Evolutionary conservation across 176 grass and related monocot genomes (phyloP), one percentile per base, ranked within the genome.

Genomic region (Pontederia crassipes): DNA sequence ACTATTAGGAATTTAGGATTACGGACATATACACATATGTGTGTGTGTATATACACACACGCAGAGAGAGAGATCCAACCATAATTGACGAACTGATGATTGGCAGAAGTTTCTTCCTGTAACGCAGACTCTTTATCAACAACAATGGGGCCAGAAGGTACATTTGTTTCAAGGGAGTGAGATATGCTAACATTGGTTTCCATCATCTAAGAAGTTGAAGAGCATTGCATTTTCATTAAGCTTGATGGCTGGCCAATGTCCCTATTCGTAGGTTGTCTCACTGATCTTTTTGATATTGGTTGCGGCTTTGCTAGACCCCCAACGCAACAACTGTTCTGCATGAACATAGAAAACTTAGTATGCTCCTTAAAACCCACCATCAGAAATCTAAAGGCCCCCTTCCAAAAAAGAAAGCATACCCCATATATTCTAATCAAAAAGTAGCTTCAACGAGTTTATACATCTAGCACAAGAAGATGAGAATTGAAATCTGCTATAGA

Each of bases 281-380:
- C 48, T 50, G 18, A 13, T 65, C 62, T 28, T 12, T 49, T 45
- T 26, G 9, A 13, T 24, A 12, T 10, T 27, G 62, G 12, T 27
- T 65, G 62, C 12, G 62, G 11, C 26, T 65, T 65, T 26, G 62
- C 17, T 28, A 65, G 62, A 46, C 62, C 62, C 27, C 62, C 62
- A 65, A 65, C n/a, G n/a, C 62, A 65, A 49, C 62, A 50, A 65
- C 62, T 65, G 62, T 17, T 65, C 46, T 65, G 62, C 26, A 46
- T 17, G 26, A 65, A 50, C 46, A 32, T 10, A 49, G 17, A 65
- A 28, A 26, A 50, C 48, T 65, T 12, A 62, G 40, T 40, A 65
- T n/a, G 49, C 17, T 8, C 17, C 29, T 65, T 17, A 28, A 49
- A n/a, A 54, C 35, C 11, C 24, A 59, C 10, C 27, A 59, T 17